A percentile compares a stretch with the other conserved stretches of the same genome.
phyloP scores from a whole-genome alignment of 169 alveolate species.

The Cryptosporidium sp. region DNA sequence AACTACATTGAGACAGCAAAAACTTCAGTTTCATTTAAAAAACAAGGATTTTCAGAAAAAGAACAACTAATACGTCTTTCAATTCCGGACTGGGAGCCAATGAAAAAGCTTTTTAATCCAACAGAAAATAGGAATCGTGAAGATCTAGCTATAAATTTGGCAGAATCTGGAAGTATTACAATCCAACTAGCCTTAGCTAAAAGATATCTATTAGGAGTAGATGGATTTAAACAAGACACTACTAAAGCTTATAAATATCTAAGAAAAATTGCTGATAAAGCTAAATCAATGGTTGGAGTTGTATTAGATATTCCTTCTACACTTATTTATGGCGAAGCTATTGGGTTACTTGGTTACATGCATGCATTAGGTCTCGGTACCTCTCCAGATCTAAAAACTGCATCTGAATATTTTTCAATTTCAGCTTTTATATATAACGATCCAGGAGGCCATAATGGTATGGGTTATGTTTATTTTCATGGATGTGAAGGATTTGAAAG shows the following conservation, averaged over 20 bases:
- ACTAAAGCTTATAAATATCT: constrained; percentile 49
- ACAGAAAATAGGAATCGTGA: constrained; percentile 38
- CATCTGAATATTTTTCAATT: constrained; percentile 55
- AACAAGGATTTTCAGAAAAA: constrained; percentile 8
- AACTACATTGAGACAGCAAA: constrained; percentile 60
- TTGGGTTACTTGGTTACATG: constrained; percentile 65
- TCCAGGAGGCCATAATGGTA: constrained; percentile 75
- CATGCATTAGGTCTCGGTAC: constrained; percentile 64
- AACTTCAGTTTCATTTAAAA: constrained; percentile 1
- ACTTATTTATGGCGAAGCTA: constrained; percentile 60
- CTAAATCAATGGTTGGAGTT: constrained; percentile 31
- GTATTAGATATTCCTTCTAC: constrained; percentile 48
- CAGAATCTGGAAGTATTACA: constrained; percentile 61
- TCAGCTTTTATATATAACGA: constrained; percentile 67
- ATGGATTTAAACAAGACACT: constrained; percentile 48
- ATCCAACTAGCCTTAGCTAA: constrained; percentile 65
- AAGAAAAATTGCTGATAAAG: constrained; percentile 52
- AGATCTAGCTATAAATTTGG: constrained; percentile 55
- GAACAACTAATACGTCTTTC: constrained; percentile 50
- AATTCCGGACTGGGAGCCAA: constrained; percentile 71
- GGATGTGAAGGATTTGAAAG: constrained; percentile 51
- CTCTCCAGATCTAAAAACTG: constrained; percentile 16
- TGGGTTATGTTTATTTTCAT: constrained; percentile 74
- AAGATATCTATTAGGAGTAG: constrained; percentile 52
- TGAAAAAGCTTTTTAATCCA: constrained; percentile 30